phyloP scores from a whole-genome alignment of 73 alveolate species.

The Paramecium caudatum region DNA sequence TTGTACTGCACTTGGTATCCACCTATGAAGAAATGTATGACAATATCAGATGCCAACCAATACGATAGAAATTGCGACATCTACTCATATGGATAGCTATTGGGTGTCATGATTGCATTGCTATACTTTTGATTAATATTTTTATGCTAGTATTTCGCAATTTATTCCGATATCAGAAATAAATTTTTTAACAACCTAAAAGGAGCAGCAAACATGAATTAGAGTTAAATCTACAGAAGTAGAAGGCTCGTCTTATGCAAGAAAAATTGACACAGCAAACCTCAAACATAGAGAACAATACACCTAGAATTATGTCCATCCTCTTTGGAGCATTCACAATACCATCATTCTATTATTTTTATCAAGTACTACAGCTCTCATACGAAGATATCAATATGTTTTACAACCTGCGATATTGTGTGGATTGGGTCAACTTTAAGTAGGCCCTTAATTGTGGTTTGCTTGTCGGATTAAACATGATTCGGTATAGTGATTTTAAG shows the following conservation, averaged over 20 bases:
- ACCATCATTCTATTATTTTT: neutral
- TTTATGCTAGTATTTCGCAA: neutral
- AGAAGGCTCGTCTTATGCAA: neutral
- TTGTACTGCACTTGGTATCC: neutral
- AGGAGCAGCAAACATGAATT: neutral
- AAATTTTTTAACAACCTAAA: neutral
- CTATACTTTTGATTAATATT: too few relatives aligned
- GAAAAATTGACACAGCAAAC: neutral
- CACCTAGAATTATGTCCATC: conserved; percentile 5
- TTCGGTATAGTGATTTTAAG: conserved; percentile 2
- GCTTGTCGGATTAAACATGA: neutral
- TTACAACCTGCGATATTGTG: neutral
- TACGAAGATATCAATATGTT: neutral
- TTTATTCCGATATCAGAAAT: neutral
- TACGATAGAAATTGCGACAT: conserved; percentile 4
- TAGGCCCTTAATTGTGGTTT: neutral
- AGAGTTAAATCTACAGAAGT: neutral
- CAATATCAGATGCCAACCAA: neutral
- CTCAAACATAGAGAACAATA: neutral
- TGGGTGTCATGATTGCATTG: too few relatives aligned
- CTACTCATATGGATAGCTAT: too few relatives aligned
- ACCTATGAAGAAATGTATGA: neutral
- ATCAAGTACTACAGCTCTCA: neutral
- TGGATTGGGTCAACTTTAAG: conserved; percentile 23
- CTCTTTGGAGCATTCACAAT: neutral